phyloP scores from a whole-genome alignment of 805 yeast species.

The Wickerhamia fluorescens region DNA sequence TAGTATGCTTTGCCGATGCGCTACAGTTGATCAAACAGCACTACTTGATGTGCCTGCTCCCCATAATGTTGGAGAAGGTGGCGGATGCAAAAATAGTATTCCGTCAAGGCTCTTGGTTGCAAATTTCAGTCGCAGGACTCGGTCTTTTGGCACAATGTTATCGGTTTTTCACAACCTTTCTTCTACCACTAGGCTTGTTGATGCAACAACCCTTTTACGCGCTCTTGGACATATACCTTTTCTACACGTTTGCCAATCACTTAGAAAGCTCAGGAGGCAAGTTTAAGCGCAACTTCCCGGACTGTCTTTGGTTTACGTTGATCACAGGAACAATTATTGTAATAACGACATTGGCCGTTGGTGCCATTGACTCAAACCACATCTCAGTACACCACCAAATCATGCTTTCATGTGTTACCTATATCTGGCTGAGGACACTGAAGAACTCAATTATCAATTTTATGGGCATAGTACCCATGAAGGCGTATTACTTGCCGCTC shows the following conservation, averaged over 20 bases:
- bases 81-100: not conserved
- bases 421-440: slow-evolving; percentile 54
- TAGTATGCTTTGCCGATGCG: slow-evolving; percentile 13
- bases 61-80: not conserved
- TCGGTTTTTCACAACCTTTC: slow-evolving; percentile 43
- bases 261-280: slow-evolving; percentile 41
- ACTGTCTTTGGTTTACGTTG: slow-evolving; percentile 48
- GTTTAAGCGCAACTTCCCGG: slow-evolving; percentile 44
- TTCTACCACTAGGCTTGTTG: slow-evolving; percentile 33
- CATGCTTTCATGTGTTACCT: slow-evolving; percentile 48
- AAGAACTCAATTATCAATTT: slow-evolving; percentile 48
- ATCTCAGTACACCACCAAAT: slow-evolving; percentile 26
- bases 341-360: slow-evolving; percentile 23
- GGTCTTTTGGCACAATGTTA: slow-evolving; percentile 27
- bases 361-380: slow-evolving; percentile 10
- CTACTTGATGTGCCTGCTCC: not conserved
- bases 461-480: slow-evolving; percentile 44
- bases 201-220: slow-evolving; percentile 17
- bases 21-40: not conserved
- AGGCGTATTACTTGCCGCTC: slow-evolving; percentile 50
- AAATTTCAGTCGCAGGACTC: not conserved
- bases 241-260: slow-evolving; percentile 51
- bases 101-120: not conserved
- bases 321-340: slow-evolving; percentile 43
- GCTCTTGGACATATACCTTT: slow-evolving; percentile 46